Conservation (phyloP, 257 asterid species). For the Linaria vulgaris region DNA sequence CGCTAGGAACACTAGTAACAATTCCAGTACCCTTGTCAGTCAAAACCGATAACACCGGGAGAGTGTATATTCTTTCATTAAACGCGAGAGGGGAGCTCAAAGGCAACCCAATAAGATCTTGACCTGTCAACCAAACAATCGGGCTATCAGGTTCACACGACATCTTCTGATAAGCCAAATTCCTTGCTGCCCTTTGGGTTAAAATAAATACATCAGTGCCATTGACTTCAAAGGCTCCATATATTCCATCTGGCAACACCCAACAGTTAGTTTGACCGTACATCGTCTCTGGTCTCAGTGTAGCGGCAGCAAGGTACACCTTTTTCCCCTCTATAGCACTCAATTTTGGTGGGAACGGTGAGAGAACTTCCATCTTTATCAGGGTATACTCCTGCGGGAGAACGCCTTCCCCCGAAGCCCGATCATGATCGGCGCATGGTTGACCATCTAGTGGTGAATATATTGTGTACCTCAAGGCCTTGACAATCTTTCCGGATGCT, state of each 20-base stretch:
- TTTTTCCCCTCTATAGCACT: constrained; percentile 73
- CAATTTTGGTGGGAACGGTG: constrained; percentile 80
- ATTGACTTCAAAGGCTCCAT: constrained; percentile 90
- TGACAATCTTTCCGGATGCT: constrained; percentile 73
- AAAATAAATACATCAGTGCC: constrained; percentile 73
- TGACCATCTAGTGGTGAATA: constrained; percentile 95
- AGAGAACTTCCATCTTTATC: constrained; percentile 83
- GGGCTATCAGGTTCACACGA: constrained; percentile 77
- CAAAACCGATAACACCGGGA: constrained; percentile 88
- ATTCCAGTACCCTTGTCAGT: constrained; percentile 97
- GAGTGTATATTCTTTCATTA: constrained; percentile 70
- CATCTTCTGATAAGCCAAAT: constrained; percentile 83
- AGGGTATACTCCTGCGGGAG: constrained; percentile 90
- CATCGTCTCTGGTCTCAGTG: constrained; percentile 95
- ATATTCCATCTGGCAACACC: constrained; percentile 89
- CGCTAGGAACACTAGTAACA: constrained; percentile 97
- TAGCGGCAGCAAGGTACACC: constrained; percentile 95
- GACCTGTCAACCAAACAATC: constrained; percentile 77
- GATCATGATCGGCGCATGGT: constrained; percentile 98
- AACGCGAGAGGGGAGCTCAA: constrained; percentile 72
- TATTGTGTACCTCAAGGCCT: constrained; percentile 72
- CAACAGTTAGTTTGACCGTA: constrained; percentile 95
- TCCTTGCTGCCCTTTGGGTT: constrained; percentile 78
- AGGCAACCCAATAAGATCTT: constrained; percentile 84
- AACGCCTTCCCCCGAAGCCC: constrained; percentile 98